Percentiles rank a stretch among this genome's conserved stretches.
These are phyloP conservation scores for Phytopythium ostracodes DNA, from an alignment of 352 stramenopile species.

Conservation along the genomic window DNA sequence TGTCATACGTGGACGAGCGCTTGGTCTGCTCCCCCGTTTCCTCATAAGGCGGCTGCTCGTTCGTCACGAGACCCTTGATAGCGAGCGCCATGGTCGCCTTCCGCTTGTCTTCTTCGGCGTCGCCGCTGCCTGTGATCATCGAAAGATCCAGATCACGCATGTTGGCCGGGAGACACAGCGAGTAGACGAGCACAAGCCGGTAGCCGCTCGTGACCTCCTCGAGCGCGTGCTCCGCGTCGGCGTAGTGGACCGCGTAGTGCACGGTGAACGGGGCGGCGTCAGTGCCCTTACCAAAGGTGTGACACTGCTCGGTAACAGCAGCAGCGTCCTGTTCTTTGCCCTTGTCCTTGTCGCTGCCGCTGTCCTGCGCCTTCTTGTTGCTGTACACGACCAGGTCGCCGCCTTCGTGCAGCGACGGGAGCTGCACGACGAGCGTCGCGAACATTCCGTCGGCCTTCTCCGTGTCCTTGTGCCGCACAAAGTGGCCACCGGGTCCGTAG, in stretches of 20 bases:
- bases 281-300: conserved; percentile 17
- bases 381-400: conserved; percentile 18
- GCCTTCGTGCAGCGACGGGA: conserved; percentile 22
- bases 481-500: conserved; percentile 36
- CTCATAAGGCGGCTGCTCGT: conserved; percentile 2
- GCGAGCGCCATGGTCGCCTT: conserved; percentile 2
- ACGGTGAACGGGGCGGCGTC: conserved; percentile 10
- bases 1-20: background rate
- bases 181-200: conserved; percentile 20
- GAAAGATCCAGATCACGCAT: conserved; percentile 8
- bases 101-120: background rate
- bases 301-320: conserved; percentile 4
- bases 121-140: no score
- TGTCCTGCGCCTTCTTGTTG: background rate
- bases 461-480: conserved; percentile 39
- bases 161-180: conserved; percentile 16
- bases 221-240: conserved; percentile 18
- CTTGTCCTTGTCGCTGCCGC: background rate
- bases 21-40: background rate
- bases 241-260: conserved; percentile 21
- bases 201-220: conserved; percentile 17
- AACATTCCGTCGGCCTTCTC: conserved; percentile 53
- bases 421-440: conserved; percentile 37
- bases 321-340: background rate
- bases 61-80: conserved; percentile 5